Base-by-base conservation (phyloP, 2,329 filamentous ascomycete genomes). In the Lachnellula occidentalis region DNA sequence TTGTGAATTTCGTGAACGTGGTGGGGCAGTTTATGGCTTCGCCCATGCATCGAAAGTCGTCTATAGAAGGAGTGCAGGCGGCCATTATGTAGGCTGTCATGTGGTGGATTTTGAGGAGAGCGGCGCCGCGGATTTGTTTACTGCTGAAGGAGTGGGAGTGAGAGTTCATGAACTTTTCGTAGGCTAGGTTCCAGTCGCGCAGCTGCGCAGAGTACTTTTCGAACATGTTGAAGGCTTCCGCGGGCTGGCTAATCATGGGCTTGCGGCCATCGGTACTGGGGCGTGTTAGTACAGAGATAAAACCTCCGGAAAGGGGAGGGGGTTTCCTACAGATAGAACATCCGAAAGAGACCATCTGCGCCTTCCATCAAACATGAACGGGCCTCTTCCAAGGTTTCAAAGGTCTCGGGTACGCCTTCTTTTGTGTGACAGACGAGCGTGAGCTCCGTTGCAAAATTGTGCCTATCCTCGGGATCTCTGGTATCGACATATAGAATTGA, bases 401-500 rank as follows among this genome's bases (percentile, higher is more conserved):
- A 68, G 8, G 45, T 45, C 27, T 58, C 58, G 1, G 61, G 59
- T 21, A 64, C 57, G 5, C 17, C 34, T 39, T 51, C 39, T 19
- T 56, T 50, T 48, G 39, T 45, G 17, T 37, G 42, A 47, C 55
- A 61, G 11, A 61, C 48, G 45, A 53, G 39, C 4, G 45, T 52
- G n/a, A 67, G 49, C 21, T 59, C 45, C 24, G 19, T 53, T 17
- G 60, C 61, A 46, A 66, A 60, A n/a, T 34, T 47, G 22, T 46
- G 49, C 36, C 60, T 48, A 19, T 64, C 58, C 27, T 56, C n/a
- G 3, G 45, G 50, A 34, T 45, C 42, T 37, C 58, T 58, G 3
- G 64, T 66, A 45, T 66, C 66, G 17, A 67, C 55, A 36, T 64
- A 67, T 12, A 68, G 19, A 36, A 67, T 63, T n/a, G 64, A 58